These are phyloP conservation scores for Aspergillus glaucus DNA, from an alignment of 2,329 filamentous ascomycete species.

Conservation along the genomic window DNA sequence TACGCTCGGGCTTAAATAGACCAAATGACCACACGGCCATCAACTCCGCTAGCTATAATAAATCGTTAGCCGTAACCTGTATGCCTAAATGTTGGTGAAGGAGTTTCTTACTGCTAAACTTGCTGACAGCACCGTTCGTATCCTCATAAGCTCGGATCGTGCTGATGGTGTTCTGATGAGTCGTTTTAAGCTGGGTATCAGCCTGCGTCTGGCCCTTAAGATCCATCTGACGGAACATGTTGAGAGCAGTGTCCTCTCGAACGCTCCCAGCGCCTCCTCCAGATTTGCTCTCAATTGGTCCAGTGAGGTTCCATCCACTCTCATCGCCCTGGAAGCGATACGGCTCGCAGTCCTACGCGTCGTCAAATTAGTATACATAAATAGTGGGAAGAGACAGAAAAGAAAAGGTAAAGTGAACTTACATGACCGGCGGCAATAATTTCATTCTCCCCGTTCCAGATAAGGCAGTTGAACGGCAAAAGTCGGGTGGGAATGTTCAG, in stretches of 20 bases:
- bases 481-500: conserved; percentile 84
- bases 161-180: conserved; percentile 94
- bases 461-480: conserved; percentile 82
- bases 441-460: conserved; percentile 88
- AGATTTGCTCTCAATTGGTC: conserved; percentile 71
- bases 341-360: conserved; percentile 62
- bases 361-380: not conserved
- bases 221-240: conserved; percentile 99
- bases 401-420: conserved; percentile 13
- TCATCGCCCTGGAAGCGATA: conserved; percentile 79
- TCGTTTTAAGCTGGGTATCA: conserved; percentile 88
- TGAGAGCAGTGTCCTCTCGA: conserved; percentile 85
- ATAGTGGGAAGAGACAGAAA: not conserved
- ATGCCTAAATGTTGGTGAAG: not conserved
- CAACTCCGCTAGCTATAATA: conserved; percentile 66
- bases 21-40: conserved; percentile 78
- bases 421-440: conserved; percentile 92
- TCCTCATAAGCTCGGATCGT: conserved; percentile 72
- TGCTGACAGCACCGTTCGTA: conserved; percentile 57
- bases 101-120: conserved; percentile 72
- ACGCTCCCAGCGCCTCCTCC: conserved; percentile 52
- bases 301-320: conserved; percentile 74
- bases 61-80: conserved; percentile 10
- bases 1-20: conserved; percentile 44
- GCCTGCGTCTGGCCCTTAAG: conserved; percentile 87